These are phyloP conservation scores for Rubia peregrina DNA, from an alignment of 305 asterid genomes.

Conservation along the genomic window DNA sequence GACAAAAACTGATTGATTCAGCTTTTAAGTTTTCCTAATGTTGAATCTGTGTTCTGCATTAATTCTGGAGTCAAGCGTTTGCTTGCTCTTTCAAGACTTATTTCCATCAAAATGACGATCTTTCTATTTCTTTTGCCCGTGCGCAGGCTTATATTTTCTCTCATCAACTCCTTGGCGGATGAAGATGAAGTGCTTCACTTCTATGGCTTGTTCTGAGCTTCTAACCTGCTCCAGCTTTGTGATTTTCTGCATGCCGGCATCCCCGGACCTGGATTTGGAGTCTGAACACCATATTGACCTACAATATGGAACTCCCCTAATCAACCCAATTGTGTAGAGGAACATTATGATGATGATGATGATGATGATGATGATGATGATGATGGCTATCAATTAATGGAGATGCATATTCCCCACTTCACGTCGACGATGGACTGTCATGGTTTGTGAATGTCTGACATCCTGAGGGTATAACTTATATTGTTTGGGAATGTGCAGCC, in stretches of 20 bases:
- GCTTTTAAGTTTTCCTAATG: neutral
- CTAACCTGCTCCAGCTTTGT: neutral
- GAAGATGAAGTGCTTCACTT: slow-evolving; percentile 19
- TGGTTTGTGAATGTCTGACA: neutral
- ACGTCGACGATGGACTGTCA: neutral
- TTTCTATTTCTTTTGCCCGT: neutral
- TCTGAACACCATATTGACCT: neutral
- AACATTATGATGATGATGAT: too few species aligned
- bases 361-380: too few species aligned
- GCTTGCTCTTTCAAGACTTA: neutral
- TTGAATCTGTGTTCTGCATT: neutral
- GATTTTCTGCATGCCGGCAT: neutral
- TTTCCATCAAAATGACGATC: neutral
- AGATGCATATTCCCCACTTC: too few species aligned
- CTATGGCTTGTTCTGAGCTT: slow-evolving; percentile 16
- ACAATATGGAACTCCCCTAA: neutral
- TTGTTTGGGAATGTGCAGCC: too few species aligned
- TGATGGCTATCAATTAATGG: neutral
- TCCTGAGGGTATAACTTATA: too few species aligned
- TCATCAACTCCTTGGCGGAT: slow-evolving; percentile 16
- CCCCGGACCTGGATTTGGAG: neutral
- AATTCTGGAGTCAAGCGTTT: neutral
- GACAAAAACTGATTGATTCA: neutral
- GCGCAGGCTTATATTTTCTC: slow-evolving; percentile 20
- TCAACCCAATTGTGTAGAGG: neutral